Percentiles rank a stretch among this genome's conserved stretches.
Evolutionary conservation across 2,329 filamentous ascomycete genomes (phyloP).

Genomic region (Fusarium virguliforme): DNA sequence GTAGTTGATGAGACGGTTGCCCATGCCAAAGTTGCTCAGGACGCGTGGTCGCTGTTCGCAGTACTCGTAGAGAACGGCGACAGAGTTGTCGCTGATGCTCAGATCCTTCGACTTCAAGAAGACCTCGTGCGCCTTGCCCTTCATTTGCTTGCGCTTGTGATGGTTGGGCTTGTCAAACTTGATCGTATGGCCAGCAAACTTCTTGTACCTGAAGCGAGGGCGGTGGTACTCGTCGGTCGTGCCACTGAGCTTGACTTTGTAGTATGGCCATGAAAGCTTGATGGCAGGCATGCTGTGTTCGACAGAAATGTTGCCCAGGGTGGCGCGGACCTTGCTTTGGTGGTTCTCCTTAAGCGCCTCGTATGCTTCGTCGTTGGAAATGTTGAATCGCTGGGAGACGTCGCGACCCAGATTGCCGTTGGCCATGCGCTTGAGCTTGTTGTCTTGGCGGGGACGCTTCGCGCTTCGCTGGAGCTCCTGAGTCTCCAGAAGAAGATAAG

Average conservation of each 20-base stretch:
- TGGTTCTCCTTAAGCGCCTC: conserved; percentile 97
- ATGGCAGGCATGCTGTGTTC: conserved; percentile 95
- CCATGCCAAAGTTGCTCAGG: conserved; percentile 98
- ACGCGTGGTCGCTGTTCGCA: conserved; percentile 94
- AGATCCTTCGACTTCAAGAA: conserved; percentile 87
- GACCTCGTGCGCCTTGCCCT: conserved; percentile 83
- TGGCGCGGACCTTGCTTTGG: conserved; percentile 94
- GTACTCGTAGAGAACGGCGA: conserved; percentile 91
- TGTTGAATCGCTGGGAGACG: conserved; percentile 88
- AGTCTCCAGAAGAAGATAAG: conserved; percentile 87
- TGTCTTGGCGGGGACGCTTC: conserved; percentile 71
- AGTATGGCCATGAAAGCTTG: conserved; percentile 95
- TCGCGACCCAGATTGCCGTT: conserved; percentile 80
- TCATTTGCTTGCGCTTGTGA: conserved; percentile 86
- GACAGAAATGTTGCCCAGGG: conserved; percentile 90
- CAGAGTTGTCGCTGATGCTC: conserved; percentile 90
- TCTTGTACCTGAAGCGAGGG: conserved; percentile 81
- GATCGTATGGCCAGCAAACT: conserved; percentile 76
- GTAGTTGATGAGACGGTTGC: conserved; percentile 95
- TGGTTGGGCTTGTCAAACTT: conserved; percentile 80
- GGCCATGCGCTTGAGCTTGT: conserved; percentile 76
- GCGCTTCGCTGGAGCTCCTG: conserved; percentile 75
- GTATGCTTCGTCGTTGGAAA: conserved; percentile 96
- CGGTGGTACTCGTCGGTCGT: conserved; percentile 88
- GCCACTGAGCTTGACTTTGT: conserved; percentile 85